Base-by-base conservation (phyloP, 495 filamentous ascomycete species). In the Podospora comata region DNA sequence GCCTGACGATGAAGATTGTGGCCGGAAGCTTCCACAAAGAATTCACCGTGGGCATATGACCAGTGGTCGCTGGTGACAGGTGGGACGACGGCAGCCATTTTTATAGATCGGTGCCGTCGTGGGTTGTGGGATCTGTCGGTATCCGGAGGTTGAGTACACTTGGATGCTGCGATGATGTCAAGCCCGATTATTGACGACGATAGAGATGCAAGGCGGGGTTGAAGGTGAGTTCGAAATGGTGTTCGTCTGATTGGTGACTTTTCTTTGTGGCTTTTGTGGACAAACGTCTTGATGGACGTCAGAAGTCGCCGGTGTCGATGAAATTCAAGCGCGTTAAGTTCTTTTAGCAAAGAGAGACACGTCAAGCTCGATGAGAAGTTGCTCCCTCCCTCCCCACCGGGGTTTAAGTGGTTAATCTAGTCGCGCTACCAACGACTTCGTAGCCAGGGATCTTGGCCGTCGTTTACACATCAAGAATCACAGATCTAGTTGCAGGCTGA, bases 1-100 rank as follows among this genome's bases (percentile, higher is more conserved):
- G 82, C 84, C 16, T 84, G 83, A 44, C 82, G 80, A 67, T 87
- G 85, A 13, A 77, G 81, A 60, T 86, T 83, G 58, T 79, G 64
- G 60, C 80, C 80, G 56, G 79, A 79, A 5, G 77, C 74, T 63
- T 85, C 79, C 32, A 79, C 85, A 69, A 81, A 79, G 32, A 87
- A 74, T 32, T 82, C 80, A 56, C 80, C 28, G 27, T 32, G 77
- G 5, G 65, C 53, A 55, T 66, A 70, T 18, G 70, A 74, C 70
- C 70, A 72, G 19, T 32, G 63, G 54, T 72, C 72, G 7, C 56
- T 23, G 1, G 66, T 60, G 19, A 34, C 66, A 1, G 66, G 66
- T 1, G 68, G 60, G 2, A 63, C 32, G 3, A 68, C 19, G 23
- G 27, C 59, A 5, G 65, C 39, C 67, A 68, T 68, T 28, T 62